Conservation (phyloP, 2,329 filamentous ascomycete genomes). For the Fusarium sp. region DNA sequence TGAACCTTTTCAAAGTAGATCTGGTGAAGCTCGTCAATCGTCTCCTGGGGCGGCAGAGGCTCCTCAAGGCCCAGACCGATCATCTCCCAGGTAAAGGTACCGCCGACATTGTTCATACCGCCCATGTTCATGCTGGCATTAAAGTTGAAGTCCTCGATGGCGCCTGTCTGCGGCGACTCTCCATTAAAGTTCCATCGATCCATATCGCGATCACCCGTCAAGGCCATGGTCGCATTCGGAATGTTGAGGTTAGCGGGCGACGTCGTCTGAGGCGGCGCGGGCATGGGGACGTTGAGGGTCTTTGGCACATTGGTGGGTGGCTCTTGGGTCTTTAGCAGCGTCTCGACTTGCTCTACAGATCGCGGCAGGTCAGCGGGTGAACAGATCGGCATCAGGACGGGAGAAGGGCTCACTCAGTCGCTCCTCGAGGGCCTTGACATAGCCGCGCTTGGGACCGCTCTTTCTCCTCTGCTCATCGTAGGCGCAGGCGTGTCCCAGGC, state of each 20-base stretch:
- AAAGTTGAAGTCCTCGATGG: conserved; percentile 70
- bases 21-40: conserved; percentile 87
- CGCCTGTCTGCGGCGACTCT: conserved; percentile 63
- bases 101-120: conserved; percentile 62
- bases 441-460: conserved; percentile 93
- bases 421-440: conserved; percentile 94
- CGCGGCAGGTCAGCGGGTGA: conserved; percentile 30
- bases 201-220: conserved; percentile 60
- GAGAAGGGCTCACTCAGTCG: conserved; percentile 76
- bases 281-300: conserved; percentile 45
- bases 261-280: conserved; percentile 47
- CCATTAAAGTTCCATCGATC: conserved; percentile 68
- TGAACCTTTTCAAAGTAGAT: conserved; percentile 94
- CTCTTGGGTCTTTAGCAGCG: conserved; percentile 85
- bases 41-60: conserved; percentile 68
- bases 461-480: conserved; percentile 95
- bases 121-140: conserved; percentile 61
- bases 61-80: conserved; percentile 70
- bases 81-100: conserved; percentile 83
- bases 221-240: conserved; percentile 59
- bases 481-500: conserved; percentile 87
- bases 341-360: conserved; percentile 88
- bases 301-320: conserved; percentile 50
- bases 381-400: conserved; percentile 9
- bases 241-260: conserved; percentile 47